Conservation (phyloP, 306 rosid species). For the Ziziphus jujuba region DNA sequence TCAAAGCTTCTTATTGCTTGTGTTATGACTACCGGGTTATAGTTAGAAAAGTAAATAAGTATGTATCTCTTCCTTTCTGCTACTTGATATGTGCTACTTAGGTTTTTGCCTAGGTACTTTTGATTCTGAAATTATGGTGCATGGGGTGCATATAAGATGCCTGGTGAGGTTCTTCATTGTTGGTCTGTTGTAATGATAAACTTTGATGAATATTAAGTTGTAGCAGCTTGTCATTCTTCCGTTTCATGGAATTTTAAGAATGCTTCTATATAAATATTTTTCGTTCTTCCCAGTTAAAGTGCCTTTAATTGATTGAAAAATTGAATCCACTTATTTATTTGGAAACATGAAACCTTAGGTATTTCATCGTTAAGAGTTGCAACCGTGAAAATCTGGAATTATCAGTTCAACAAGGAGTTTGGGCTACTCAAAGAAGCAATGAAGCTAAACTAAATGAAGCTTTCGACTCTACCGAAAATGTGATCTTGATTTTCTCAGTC, state of each 20-base stretch:
- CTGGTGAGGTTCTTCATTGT: neutral
- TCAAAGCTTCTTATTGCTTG: neutral
- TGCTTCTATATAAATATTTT: slow-evolving; percentile 8
- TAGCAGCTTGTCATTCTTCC: neutral
- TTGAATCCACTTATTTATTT: slow-evolving; percentile 43
- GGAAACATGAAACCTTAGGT: slow-evolving; percentile 62
- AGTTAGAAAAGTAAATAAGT: neutral
- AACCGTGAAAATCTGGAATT: slow-evolving; percentile 99
- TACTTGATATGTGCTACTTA: neutral
- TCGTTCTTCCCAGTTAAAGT: neutral
- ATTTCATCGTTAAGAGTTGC: slow-evolving; percentile 99
- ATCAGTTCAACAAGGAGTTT: slow-evolving; percentile 99
- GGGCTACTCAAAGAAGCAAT: slow-evolving; percentile 99
- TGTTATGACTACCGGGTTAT: neutral
- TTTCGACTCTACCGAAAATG: slow-evolving; percentile 91
- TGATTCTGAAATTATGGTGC: slow-evolving; percentile 3
- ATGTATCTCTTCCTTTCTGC: neutral
- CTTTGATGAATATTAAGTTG: neutral
- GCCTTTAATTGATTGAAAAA: slow-evolving; percentile 7
- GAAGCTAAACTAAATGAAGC: slow-evolving; percentile 98
- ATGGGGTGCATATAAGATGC: neutral
- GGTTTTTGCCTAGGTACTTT: slow-evolving; percentile 2
- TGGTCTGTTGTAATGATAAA: neutral
- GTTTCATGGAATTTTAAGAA: neutral
- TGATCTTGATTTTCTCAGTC: slow-evolving; percentile 94